Evolutionary conservation across 148 eudicot species (phyloP), one percentile per base, ranked within the genome.

Genomic region (Spergularia marina): DNA sequence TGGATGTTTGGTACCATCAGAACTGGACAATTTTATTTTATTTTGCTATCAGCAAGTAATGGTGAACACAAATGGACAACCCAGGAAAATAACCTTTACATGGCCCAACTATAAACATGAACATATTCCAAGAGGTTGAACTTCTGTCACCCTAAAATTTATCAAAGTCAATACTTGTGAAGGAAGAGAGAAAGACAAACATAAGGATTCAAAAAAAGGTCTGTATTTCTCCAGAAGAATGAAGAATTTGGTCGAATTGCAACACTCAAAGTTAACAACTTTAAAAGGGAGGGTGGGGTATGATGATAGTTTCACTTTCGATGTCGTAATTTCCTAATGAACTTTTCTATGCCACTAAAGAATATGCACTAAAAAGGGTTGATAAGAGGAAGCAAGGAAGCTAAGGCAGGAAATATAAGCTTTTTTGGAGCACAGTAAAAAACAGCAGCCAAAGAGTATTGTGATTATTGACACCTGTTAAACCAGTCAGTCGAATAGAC

Each of bases 361-460:
- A 65, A 6, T 25, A 41, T 65, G 68, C 68, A 17, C 51, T 40
- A 40, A 39, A 65, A n/a, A 65, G 68, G 68, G 52, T 65, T 17
- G 7, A 4, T 59, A 59, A 18, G 20, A 3, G 64, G 64, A 59
- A 59, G 63, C 64, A 44, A 44, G 7, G 49, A 44, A 44, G 49
- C 49, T 44, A 9, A 44, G 49, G 49, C 49, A 44, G 49, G 8
- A 6, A 6, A 44, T 4, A 44, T 44, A 9, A 30, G 36, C 36
- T 9, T 5, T 6, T 44, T 44, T 2, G 49, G 1, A 9, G 49
- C 7, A 6, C 44, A 44, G 49, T 23, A 59, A 63, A 15, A 39
- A 63, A 6, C 14, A 63, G 47, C 47, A 63, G 67, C 44, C 20
- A 14, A 36, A 34, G 47, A 63, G 47, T 6, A 36, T 14, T 63